These are phyloP conservation scores for Trichophaea hybrida DNA, from an alignment of 2,329 filamentous ascomycete species.

Conservation along the genomic window DNA sequence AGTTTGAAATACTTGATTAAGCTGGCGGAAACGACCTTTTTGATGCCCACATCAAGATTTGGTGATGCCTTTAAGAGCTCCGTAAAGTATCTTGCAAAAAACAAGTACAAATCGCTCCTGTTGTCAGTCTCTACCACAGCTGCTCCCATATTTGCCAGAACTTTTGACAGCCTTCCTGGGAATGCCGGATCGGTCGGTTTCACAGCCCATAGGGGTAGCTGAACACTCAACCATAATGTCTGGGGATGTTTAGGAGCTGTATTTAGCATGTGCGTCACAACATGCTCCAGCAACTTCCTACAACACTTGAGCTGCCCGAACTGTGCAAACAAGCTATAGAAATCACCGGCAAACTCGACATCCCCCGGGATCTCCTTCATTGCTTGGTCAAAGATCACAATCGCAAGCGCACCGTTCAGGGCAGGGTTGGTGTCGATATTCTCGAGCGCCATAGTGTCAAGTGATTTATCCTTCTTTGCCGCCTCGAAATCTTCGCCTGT, in stretches of 20 bases:
- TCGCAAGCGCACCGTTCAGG: conserved; percentile 80
- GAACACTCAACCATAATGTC: conserved; percentile 56
- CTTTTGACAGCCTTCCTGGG: conserved; percentile 9
- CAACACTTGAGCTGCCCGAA: conserved; percentile 55
- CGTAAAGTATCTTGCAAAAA: conserved; percentile 8
- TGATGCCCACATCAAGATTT: conserved; percentile 13
- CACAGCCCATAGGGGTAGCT: conserved; percentile 53
- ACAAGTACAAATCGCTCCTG: conserved; percentile 10
- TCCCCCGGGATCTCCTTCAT: conserved; percentile 62
- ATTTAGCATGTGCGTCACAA: conserved; percentile 50
- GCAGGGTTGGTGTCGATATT: conserved; percentile 59
- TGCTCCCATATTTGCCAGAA: conserved; percentile 12
- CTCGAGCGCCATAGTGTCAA: conserved; percentile 43
- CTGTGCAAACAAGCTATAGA: conserved; percentile 63
- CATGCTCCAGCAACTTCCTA: conserved; percentile 54
- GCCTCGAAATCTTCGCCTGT: conserved; percentile 47
- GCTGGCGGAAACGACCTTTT: conserved; percentile 11
- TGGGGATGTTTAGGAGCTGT: conserved; percentile 46
- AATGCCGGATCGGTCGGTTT: conserved; percentile 38
- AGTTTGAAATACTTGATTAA: conserved; percentile 15
- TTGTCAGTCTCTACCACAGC: conserved; percentile 6
- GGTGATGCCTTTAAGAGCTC: conserved; percentile 3
- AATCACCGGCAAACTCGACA: conserved; percentile 51
- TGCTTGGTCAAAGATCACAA: conserved; percentile 79
- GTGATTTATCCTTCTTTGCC: conserved; percentile 28